A percentile compares a stretch with the other conserved stretches of the same genome.
These are phyloP conservation scores for Flaveria brownii DNA, from an alignment of 129 eudicot genomes.

Conservation along the genomic window DNA sequence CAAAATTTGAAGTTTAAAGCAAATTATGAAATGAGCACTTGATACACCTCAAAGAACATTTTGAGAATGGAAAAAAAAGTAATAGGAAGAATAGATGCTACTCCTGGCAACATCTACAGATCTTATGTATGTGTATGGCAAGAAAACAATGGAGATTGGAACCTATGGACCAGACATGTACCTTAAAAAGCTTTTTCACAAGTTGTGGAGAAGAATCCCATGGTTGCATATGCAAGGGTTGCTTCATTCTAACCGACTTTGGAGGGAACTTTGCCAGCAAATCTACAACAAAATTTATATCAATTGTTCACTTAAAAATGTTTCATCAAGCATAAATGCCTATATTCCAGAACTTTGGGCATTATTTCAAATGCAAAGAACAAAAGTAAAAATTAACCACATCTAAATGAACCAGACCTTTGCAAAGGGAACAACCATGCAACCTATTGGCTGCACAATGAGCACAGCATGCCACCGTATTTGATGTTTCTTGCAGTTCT, in stretches of 20 bases:
- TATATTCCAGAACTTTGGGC: background rate
- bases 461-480: slow-evolving; percentile 58
- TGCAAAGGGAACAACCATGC: slow-evolving; percentile 88
- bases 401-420: slow-evolving; percentile 50
- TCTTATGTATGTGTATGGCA: slow-evolving; percentile 12
- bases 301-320: background rate
- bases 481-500: slow-evolving; percentile 77
- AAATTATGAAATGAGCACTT: background rate
- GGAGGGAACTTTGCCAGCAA: slow-evolving; percentile 94
- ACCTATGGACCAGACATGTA: slow-evolving; percentile 29
- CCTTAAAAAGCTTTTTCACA: slow-evolving; percentile 85
- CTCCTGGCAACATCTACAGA: slow-evolving; percentile 13
- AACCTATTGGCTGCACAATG: slow-evolving; percentile 60
- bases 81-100: slow-evolving; percentile 2
- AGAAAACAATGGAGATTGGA: slow-evolving; percentile 10
- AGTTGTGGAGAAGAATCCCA: slow-evolving; percentile 82
- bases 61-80: background rate
- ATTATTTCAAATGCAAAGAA: slow-evolving; percentile 8
- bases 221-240: slow-evolving; percentile 62
- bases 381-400: background rate
- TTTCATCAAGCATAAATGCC: slow-evolving; percentile 5
- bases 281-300: slow-evolving; percentile 44
- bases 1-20: background rate
- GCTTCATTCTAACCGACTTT: slow-evolving; percentile 66
- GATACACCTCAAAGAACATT: background rate